Conservation (phyloP, 768 basidiomycete genomes). For the Russula foetens region DNA sequence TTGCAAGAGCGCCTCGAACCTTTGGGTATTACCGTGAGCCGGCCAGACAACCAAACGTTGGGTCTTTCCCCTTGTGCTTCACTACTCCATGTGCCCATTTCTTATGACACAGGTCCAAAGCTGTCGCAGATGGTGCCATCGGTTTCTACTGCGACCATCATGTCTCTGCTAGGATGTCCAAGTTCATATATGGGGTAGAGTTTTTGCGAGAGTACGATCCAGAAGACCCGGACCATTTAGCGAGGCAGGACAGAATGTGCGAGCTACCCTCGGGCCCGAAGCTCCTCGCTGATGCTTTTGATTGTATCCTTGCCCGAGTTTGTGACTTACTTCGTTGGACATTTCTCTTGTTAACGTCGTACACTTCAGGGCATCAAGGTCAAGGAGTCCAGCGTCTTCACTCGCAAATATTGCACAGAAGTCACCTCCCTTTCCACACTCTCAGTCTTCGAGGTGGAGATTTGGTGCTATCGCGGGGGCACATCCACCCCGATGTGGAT, state of each 20-base stretch:
- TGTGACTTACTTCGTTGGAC: constrained; percentile 22
- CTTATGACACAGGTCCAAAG: constrained; percentile 53
- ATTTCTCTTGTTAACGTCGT: constrained; percentile 4
- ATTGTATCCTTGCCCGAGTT: constrained; percentile 68
- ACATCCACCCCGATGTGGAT: constrained; percentile 70
- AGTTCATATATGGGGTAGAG: constrained; percentile 76
- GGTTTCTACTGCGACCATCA: constrained; percentile 83
- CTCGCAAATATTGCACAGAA: constrained; percentile 76
- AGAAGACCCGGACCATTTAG: constrained; percentile 55
- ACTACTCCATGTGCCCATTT: background rate
- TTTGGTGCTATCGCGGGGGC: constrained; percentile 80
- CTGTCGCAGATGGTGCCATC: constrained; percentile 76
- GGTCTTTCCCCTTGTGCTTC: constrained; percentile 19
- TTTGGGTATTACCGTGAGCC: constrained; percentile 51
- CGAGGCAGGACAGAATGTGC: constrained; percentile 56
- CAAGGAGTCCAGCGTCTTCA: constrained; percentile 75
- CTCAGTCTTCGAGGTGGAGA: constrained; percentile 75
- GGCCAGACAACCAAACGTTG: constrained; percentile 76
- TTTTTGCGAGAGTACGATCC: constrained; percentile 62
- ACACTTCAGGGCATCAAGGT: constrained; percentile 53
- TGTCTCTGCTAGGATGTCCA: constrained; percentile 73
- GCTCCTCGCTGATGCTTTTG: constrained; percentile 75
- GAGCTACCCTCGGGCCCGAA: constrained; percentile 72
- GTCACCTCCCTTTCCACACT: constrained; percentile 67
- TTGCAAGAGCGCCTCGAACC: constrained; percentile 59